Evolutionary conservation across 805 yeast species (phyloP).

Genomic region (Saturnispora mendoncae): DNA sequence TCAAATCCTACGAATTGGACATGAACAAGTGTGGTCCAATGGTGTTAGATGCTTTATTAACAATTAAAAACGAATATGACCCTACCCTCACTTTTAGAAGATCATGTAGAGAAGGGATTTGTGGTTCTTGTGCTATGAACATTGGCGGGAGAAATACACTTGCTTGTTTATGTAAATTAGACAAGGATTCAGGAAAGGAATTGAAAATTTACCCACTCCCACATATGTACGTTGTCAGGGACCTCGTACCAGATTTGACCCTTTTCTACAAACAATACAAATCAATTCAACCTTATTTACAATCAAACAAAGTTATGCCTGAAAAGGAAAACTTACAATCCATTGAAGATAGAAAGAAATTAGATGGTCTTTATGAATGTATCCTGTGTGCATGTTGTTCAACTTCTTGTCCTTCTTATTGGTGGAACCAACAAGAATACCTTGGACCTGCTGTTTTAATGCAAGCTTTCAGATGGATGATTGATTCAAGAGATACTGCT

Average conservation of each 20-base stretch:
- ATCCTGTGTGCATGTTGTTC: constrained; percentile 98
- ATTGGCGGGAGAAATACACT: constrained; percentile 95
- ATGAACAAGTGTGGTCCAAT: constrained; percentile 93
- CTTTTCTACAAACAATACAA: constrained; percentile 97
- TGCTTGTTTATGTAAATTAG: constrained; percentile 93
- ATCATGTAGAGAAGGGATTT: constrained; percentile 98
- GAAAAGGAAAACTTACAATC: constrained; percentile 91
- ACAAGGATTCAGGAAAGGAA: constrained; percentile 63
- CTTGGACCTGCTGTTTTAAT: constrained; percentile 97
- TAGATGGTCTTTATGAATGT: constrained; percentile 96
- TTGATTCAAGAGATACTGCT: constrained; percentile 94
- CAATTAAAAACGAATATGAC: constrained; percentile 95
- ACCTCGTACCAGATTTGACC: constrained; percentile 95
- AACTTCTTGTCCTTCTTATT: constrained; percentile 97
- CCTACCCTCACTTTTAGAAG: constrained; percentile 93
- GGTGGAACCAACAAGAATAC: constrained; percentile 99
- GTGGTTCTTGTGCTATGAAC: constrained; percentile 99
- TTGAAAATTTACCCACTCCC: constrained; percentile 93
- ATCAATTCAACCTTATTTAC: constrained; percentile 94
- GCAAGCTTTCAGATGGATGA: constrained; percentile 99
- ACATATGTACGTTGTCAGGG: constrained; percentile 96
- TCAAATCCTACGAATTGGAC: constrained; percentile 78
- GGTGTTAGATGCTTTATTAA: constrained; percentile 90
- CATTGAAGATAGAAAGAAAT: constrained; percentile 86
- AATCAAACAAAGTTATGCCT: constrained; percentile 76